A percentile compares a stretch with the other conserved stretches of the same genome.
Evolutionary conservation across 164 flowering plant species (phyloP).

Genomic region (Chimonanthus salicifolius): DNA sequence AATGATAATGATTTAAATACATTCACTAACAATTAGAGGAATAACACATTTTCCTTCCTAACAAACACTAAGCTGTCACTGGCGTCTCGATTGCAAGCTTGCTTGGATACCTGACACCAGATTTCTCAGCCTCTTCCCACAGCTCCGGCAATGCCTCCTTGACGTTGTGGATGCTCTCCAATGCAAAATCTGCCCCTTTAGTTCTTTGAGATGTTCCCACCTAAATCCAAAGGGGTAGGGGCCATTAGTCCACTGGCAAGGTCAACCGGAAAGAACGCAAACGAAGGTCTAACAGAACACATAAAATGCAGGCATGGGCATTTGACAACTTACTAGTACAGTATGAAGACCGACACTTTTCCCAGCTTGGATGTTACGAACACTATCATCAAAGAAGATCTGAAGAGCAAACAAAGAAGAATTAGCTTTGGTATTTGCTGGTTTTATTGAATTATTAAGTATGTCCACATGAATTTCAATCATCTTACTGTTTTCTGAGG

Average conservation of each 20-base stretch:
- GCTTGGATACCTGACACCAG: conserved; percentile 34
- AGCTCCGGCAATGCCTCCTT: conserved; percentile 88
- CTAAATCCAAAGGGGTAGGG: conserved; percentile 25
- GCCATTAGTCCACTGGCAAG: neutral
- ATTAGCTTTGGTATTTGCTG: neutral
- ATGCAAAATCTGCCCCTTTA: conserved; percentile 73
- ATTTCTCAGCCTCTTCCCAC: conserved; percentile 55
- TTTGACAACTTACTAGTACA: conserved; percentile 55
- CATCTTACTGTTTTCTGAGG: conserved; percentile 69
- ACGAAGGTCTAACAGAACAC: no score
- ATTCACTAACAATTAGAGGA: neutral
- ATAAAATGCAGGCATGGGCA: neutral
- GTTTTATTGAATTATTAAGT: no score
- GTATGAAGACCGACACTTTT: conserved; percentile 73
- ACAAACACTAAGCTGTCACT: conserved; percentile 48
- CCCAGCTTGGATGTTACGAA: conserved; percentile 73
- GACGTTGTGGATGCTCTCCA: conserved; percentile 92
- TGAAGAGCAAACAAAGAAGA: conserved; percentile 23
- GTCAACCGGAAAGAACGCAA: neutral
- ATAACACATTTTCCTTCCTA: neutral
- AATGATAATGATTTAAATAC: neutral
- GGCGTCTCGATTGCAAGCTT: conserved; percentile 56
- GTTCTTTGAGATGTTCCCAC: conserved; percentile 67
- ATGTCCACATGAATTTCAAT: neutral
- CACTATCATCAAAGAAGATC: conserved; percentile 93